Percentiles rank a stretch among this genome's conserved stretches.
Evolutionary conservation across 306 rosid genomes (phyloP).

Genomic region (Malus sylvestris): DNA sequence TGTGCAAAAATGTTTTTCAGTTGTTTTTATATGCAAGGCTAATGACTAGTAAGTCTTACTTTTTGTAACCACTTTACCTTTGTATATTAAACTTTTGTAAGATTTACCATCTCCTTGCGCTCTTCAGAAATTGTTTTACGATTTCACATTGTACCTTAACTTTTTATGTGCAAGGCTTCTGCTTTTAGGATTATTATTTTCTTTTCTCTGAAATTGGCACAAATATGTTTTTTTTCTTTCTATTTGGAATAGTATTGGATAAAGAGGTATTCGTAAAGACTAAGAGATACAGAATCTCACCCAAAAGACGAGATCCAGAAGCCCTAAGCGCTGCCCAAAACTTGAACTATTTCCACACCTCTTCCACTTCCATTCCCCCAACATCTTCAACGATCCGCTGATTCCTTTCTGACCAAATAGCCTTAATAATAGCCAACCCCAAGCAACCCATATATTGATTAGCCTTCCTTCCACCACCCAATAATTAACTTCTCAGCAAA

Average conservation of each 20-base stretch:
- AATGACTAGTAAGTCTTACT: not conserved
- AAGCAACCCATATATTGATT: not conserved
- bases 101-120: not conserved
- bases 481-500: not conserved
- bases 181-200: not conserved
- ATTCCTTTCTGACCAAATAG: no score
- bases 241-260: no score
- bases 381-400: no score
- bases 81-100: not conserved
- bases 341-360: no score
- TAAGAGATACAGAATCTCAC: no score
- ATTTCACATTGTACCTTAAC: not conserved
- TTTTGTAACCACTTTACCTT: not conserved
- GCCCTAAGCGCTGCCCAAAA: no score
- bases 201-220: not conserved
- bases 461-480: not conserved
- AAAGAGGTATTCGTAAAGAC: no score
- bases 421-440: not conserved
- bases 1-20: not conserved
- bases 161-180: not conserved
- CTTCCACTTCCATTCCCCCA: no score
- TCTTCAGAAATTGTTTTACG: not conserved
- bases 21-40: not conserved
- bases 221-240: not conserved
- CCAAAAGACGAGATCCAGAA: no score